Conservation (phyloP, 1,139 yeast species). For the Yarrowia galli region DNA sequence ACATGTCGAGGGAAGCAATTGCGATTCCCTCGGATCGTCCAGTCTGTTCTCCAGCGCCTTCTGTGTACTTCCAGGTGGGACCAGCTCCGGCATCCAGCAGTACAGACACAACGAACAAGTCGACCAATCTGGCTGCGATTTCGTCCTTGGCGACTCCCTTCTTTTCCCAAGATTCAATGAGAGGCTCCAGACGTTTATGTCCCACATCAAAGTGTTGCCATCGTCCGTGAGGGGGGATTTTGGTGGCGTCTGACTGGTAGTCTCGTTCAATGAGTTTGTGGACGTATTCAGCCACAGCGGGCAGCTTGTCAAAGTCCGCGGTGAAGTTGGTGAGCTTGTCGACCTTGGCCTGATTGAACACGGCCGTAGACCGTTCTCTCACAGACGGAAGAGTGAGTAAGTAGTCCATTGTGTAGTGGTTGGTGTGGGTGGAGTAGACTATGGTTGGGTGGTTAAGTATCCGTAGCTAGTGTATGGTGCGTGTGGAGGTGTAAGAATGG, state of each 20-base stretch:
- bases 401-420: slow-evolving; percentile 44
- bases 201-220: slow-evolving; percentile 68
- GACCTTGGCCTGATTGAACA: slow-evolving; percentile 52
- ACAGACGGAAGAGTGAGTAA: slow-evolving; percentile 60
- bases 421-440: neutral
- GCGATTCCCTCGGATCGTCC: slow-evolving; percentile 67
- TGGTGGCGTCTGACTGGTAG: slow-evolving; percentile 51
- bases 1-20: slow-evolving; percentile 63
- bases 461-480: no score
- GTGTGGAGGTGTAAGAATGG: no score
- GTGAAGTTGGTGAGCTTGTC: slow-evolving; percentile 56
- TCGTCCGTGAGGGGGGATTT: slow-evolving; percentile 68
- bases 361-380: slow-evolving; percentile 58
- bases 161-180: slow-evolving; percentile 53
- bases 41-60: slow-evolving; percentile 49
- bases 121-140: slow-evolving; percentile 60
- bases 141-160: slow-evolving; percentile 52
- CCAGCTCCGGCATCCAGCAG: slow-evolving; percentile 72
- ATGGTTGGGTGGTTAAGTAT: neutral
- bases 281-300: slow-evolving; percentile 55
- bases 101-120: slow-evolving; percentile 64
- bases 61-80: slow-evolving; percentile 58
- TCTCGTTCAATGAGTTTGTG: slow-evolving; percentile 55
- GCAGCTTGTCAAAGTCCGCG: slow-evolving; percentile 54
- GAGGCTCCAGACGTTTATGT: slow-evolving; percentile 54